phyloP scores from a whole-genome alignment of 495 filamentous ascomycete genomes.

The Penicillium paradoxum region DNA sequence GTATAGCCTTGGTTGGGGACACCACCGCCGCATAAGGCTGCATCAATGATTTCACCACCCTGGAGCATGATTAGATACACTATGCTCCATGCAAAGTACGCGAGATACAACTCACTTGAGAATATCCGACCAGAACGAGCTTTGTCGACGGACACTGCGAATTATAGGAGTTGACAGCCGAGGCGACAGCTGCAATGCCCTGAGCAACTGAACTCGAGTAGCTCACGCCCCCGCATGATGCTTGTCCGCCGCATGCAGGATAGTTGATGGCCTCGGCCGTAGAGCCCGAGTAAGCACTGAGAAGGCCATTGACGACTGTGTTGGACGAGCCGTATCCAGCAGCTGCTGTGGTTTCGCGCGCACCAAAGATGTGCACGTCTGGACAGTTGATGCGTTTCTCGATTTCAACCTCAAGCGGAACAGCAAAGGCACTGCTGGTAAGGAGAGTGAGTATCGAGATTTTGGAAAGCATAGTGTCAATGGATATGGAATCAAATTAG shows the following conservation, averaged over 20 bases:
- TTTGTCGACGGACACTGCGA: constrained; percentile 50
- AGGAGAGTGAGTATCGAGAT: constrained; percentile 12
- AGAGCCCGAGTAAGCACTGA: constrained; percentile 43
- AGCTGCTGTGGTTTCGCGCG: constrained; percentile 57
- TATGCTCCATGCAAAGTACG: background rate
- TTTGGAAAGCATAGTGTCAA: constrained; percentile 8
- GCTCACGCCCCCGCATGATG: constrained; percentile 43
- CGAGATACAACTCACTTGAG: constrained; percentile 37
- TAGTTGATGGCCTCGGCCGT: constrained; percentile 53
- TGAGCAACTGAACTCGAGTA: constrained; percentile 50
- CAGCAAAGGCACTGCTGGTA: constrained; percentile 13
- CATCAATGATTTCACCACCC: constrained; percentile 61
- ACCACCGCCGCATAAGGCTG: constrained; percentile 57
- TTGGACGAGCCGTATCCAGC: constrained; percentile 49
- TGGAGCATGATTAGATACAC: constrained; percentile 15
- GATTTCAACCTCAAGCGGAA: constrained; percentile 12
- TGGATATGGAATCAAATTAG: background rate
- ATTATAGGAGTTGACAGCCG: constrained; percentile 52
- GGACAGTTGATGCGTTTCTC: constrained; percentile 37
- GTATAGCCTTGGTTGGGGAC: constrained; percentile 47
- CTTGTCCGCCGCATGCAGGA: constrained; percentile 56
- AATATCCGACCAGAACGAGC: constrained; percentile 59
- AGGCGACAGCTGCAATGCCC: constrained; percentile 50
- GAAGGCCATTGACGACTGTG: constrained; percentile 47
- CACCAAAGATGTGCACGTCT: constrained; percentile 56